A percentile compares a stretch with the other conserved stretches of the same genome.
phyloP scores from a whole-genome alignment of 441 rosid genomes.

The Lepidium campestre region DNA sequence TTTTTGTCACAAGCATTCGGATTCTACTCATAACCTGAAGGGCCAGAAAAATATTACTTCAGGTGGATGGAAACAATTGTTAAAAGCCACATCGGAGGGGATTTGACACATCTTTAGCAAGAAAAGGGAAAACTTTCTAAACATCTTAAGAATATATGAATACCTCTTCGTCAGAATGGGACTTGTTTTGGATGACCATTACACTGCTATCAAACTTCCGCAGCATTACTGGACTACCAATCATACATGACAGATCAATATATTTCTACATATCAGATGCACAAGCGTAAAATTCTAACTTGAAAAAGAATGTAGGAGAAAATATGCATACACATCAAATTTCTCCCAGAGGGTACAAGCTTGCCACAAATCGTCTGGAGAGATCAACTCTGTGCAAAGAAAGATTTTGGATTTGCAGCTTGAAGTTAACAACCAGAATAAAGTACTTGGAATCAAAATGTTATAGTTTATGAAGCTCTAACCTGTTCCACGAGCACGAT shows the following conservation, averaged over 20 bases:
- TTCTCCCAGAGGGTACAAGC: conserved; percentile 96
- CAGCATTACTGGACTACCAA: conserved; percentile 86
- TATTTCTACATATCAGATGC: background rate
- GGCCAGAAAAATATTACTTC: background rate
- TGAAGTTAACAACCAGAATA: background rate
- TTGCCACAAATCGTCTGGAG: conserved; percentile 90
- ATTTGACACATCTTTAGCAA: background rate
- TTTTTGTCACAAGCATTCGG: conserved; percentile 52
- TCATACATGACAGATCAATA: conserved; percentile 19
- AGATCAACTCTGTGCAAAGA: conserved; percentile 60
- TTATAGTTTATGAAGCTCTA: background rate
- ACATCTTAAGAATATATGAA: conserved; percentile 3
- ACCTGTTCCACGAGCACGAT: conserved; percentile 98
- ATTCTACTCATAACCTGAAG: conserved; percentile 72
- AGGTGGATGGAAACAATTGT: background rate
- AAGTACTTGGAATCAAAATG: background rate
- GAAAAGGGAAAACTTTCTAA: background rate
- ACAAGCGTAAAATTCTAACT: background rate
- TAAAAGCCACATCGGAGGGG: background rate
- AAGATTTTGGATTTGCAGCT: background rate
- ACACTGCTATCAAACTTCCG: conserved; percentile 98
- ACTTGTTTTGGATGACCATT: conserved; percentile 84
- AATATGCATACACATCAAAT: conserved; percentile 78
- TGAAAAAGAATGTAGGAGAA: background rate
- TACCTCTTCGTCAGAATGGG: conserved; percentile 93